Conservation (phyloP, 805 yeast species). For the Pichia deserticola region DNA sequence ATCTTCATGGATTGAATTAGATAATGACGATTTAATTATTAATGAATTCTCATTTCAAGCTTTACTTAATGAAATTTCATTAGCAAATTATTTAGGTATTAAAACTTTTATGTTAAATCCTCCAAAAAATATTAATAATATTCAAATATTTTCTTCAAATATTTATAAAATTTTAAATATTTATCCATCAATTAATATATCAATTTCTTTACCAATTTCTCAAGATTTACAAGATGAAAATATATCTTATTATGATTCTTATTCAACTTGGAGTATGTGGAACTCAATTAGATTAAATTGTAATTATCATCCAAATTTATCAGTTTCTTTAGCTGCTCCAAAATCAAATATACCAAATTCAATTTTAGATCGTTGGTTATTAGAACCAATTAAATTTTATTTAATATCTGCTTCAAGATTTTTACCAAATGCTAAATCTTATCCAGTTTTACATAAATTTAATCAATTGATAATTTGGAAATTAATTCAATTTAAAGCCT, state of each 20-base stretch:
- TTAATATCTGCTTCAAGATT: conserved; percentile 50
- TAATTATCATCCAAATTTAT: conserved; percentile 45
- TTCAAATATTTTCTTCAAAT: conserved; percentile 44
- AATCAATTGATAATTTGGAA: conserved; percentile 43
- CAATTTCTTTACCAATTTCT: conserved; percentile 43
- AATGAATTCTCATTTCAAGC: conserved; percentile 53
- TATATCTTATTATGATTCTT: conserved; percentile 30
- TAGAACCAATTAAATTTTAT: conserved; percentile 58
- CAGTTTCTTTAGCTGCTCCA: conserved; percentile 74
- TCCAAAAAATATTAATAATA: conserved; percentile 48
- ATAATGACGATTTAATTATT: conserved; percentile 40
- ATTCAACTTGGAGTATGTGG: conserved; percentile 74
- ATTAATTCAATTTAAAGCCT: conserved; percentile 36
- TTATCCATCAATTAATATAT: conserved; percentile 32
- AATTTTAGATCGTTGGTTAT: conserved; percentile 54
- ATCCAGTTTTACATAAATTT: conserved; percentile 57
- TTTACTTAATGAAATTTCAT: conserved; percentile 47
- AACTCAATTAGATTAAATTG: conserved; percentile 52
- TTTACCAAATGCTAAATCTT: conserved; percentile 50
- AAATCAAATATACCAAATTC: conserved; percentile 43
- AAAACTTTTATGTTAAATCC: conserved; percentile 53
- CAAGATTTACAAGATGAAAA: conserved; percentile 33
- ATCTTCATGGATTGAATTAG: conserved; percentile 67
- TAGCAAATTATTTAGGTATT: conserved; percentile 54
- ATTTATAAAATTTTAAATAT: conserved; percentile 18